These are phyloP conservation scores for Trichophyton simii DNA, from an alignment of 2,329 filamentous ascomycete genomes.

Conservation along the genomic window DNA sequence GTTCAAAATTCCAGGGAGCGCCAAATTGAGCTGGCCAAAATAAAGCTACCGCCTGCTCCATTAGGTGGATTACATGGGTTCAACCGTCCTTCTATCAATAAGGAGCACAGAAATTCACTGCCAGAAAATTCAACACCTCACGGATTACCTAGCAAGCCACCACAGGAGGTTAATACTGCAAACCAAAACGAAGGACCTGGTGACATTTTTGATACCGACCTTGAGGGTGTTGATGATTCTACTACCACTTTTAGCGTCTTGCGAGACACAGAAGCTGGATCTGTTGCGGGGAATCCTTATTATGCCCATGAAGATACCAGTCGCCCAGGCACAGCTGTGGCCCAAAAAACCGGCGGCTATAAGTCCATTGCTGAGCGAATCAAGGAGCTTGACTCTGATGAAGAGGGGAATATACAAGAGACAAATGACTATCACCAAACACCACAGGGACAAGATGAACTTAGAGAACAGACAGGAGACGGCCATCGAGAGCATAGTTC, in stretches of 20 bases:
- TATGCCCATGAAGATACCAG: neutral
- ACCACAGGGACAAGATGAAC: neutral
- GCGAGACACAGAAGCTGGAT: conserved; percentile 14
- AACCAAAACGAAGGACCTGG: conserved; percentile 10
- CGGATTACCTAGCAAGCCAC: neutral
- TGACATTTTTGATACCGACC: conserved; percentile 33
- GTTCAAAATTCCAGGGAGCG: conserved; percentile 25
- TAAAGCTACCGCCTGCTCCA: conserved; percentile 21
- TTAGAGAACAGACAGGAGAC: neutral
- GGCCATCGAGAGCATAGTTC: neutral
- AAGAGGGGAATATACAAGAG: conserved; percentile 18
- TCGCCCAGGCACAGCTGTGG: neutral
- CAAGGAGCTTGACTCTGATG: conserved; percentile 27
- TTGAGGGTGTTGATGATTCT: conserved; percentile 33
- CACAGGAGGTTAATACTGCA: neutral
- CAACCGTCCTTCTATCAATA: neutral
- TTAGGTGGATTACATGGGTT: neutral
- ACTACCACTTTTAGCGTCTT: conserved; percentile 31
- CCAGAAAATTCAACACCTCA: neutral
- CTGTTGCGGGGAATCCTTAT: conserved; percentile 6
- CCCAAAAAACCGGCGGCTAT: conserved; percentile 4
- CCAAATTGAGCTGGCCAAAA: conserved; percentile 25
- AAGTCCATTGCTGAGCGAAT: conserved; percentile 22
- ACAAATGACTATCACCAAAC: neutral
- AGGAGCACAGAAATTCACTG: neutral